phyloP scores from a whole-genome alignment of 768 basidiomycete species.

The Holtermannia corniformis region DNA sequence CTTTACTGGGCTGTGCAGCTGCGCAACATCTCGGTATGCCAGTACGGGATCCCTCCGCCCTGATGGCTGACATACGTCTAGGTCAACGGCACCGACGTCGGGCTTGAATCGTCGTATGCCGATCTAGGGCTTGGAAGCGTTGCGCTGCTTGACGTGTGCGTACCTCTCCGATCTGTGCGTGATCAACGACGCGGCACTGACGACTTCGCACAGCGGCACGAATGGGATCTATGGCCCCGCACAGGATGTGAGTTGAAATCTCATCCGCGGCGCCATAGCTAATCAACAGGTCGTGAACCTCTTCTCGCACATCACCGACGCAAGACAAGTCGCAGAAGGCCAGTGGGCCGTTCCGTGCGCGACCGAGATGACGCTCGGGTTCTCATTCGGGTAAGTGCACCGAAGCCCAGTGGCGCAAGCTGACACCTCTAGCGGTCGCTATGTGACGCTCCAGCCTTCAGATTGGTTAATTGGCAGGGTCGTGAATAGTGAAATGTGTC shows the following conservation, averaged over 20 bases:
- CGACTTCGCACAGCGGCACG: slow-evolving; percentile 14
- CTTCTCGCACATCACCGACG: slow-evolving; percentile 26
- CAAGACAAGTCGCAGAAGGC: slow-evolving; percentile 28
- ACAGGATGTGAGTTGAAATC: slow-evolving; percentile 16
- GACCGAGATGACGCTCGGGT: slow-evolving; percentile 32
- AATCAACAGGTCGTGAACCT: slow-evolving; percentile 17
- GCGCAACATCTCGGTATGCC: slow-evolving; percentile 13
- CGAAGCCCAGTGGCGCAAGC: neutral
- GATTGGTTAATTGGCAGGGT: slow-evolving; percentile 38
- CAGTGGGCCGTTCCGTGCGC: slow-evolving; percentile 36
- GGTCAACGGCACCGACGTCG: slow-evolving; percentile 31
- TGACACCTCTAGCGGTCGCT: slow-evolving; percentile 12
- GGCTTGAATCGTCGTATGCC: slow-evolving; percentile 26
- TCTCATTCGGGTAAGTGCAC: slow-evolving; percentile 29
- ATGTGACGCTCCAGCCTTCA: slow-evolving; percentile 30
- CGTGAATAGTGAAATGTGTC: slow-evolving; percentile 20
- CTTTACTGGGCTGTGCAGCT: slow-evolving; percentile 32
- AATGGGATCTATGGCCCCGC: slow-evolving; percentile 36
- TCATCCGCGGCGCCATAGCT: too few relatives aligned
- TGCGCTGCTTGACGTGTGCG: slow-evolving; percentile 27
- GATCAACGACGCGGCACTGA: neutral
- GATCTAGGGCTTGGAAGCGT: slow-evolving; percentile 13
- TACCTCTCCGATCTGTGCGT: too few relatives aligned
- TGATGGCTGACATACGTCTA: too few relatives aligned
- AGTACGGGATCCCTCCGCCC: too few relatives aligned